These are phyloP conservation scores for Candida tetrigidarum DNA, from an alignment of 1,139 yeast species.

Conservation along the genomic window DNA sequence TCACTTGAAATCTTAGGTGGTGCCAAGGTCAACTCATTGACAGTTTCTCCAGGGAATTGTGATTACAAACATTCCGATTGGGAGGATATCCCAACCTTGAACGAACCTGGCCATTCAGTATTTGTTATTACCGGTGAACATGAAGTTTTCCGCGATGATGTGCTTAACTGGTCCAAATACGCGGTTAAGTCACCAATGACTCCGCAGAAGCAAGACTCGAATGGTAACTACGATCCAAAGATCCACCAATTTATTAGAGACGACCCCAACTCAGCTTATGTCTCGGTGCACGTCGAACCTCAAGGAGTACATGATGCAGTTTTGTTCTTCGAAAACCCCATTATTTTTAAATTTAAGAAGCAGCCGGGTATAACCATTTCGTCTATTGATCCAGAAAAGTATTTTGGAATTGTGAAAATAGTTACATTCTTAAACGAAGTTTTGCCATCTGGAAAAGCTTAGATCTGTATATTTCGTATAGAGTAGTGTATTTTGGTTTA, in stretches of 20 bases:
- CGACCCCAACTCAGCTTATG: slow-evolving; percentile 20
- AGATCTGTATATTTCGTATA: not conserved
- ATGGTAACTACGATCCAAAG: slow-evolving; percentile 23
- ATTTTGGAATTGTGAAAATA: slow-evolving; percentile 32
- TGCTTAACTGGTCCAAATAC: slow-evolving; percentile 38
- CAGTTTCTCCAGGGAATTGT: slow-evolving; percentile 22
- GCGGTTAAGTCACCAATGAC: slow-evolving; percentile 34
- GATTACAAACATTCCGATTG: slow-evolving; percentile 32
- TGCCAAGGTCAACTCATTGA: slow-evolving; percentile 12
- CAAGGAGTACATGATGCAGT: slow-evolving; percentile 48
- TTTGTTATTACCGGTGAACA: slow-evolving; percentile 47
- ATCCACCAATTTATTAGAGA: slow-evolving; percentile 23
- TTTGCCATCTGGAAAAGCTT: slow-evolving; percentile 11
- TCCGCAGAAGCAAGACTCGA: slow-evolving; percentile 30
- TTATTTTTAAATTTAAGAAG: slow-evolving; percentile 18
- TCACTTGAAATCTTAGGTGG: slow-evolving; percentile 18
- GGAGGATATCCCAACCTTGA: slow-evolving; percentile 37
- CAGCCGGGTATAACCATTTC: slow-evolving; percentile 15
- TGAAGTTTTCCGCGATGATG: slow-evolving; percentile 47
- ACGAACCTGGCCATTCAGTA: slow-evolving; percentile 27
- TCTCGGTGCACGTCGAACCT: slow-evolving; percentile 39
- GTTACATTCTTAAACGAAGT: slow-evolving; percentile 32
- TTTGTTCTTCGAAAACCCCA: slow-evolving; percentile 36
- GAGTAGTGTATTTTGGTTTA: not conserved
- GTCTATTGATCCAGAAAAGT: slow-evolving; percentile 24